Percentiles rank a stretch among this genome's conserved stretches.
Conservation (phyloP, 495 filamentous ascomycete genomes). For the Niebla homalea region DNA sequence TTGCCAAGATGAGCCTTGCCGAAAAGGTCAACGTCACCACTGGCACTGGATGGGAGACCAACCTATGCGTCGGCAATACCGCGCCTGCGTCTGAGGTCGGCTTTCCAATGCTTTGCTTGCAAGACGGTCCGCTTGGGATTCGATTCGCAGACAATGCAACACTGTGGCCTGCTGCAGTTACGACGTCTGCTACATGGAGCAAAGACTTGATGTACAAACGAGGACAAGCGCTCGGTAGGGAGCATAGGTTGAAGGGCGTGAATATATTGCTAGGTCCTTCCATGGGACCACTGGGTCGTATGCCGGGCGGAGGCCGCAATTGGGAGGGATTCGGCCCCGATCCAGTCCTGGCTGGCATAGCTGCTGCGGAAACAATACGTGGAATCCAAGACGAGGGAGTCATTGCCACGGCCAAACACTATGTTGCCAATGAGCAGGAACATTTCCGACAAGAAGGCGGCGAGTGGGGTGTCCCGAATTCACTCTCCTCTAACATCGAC, state of each 20-base stretch:
- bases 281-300: constrained; percentile 65
- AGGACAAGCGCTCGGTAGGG: constrained; percentile 52
- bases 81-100: constrained; percentile 52
- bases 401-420: constrained; percentile 78
- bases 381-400: constrained; percentile 72
- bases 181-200: constrained; percentile 82
- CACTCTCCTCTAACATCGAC: constrained; percentile 69
- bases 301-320: constrained; percentile 77
- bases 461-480: constrained; percentile 57
- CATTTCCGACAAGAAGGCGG: constrained; percentile 64
- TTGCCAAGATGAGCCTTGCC: constrained; percentile 66
- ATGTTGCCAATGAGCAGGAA: constrained; percentile 75
- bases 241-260: constrained; percentile 57
- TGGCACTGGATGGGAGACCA: constrained; percentile 84
- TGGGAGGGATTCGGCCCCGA: constrained; percentile 83
- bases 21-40: constrained; percentile 96
- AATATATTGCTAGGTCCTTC: constrained; percentile 66
- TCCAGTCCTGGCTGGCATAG: constrained; percentile 59
- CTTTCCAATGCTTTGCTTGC: constrained; percentile 78
- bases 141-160: constrained; percentile 65
- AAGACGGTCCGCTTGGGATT: constrained; percentile 80
- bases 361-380: constrained; percentile 52
- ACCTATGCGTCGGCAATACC: constrained; percentile 82
- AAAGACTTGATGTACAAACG: constrained; percentile 60
- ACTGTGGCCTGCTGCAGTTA: constrained; percentile 73